Evolutionary conservation across 768 basidiomycete species (phyloP), one percentile per base, ranked within the genome.

Genomic region (Rhodotorula sphaerocarpa): DNA sequence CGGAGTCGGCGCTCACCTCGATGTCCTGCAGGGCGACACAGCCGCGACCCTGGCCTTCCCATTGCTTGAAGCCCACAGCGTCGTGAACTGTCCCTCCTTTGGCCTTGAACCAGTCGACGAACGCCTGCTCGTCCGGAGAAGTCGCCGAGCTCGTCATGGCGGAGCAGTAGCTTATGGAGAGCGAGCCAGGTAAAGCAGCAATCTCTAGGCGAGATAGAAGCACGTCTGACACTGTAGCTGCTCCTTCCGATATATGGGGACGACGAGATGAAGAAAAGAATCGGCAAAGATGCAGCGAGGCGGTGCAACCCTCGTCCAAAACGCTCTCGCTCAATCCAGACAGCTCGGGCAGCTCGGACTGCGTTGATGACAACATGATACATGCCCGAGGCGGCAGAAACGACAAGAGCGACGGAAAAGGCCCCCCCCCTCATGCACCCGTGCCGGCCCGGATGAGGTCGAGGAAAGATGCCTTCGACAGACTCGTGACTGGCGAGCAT

Each of bases 1-100:
- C n/a, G n/a, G n/a, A n/a, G n/a, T n/a, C n/a, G n/a, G 2, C 3
- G 30, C 52, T 57, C 55, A 89, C 88, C 58, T 83, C 80, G 59
- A 93, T 83, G 73, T 90, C 83, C 63, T 78, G 75, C 41, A 87
- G 72, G 0, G 91, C 90, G 36, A 88, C 75, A 1, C 81, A 85
- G 30, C 90, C 89, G 28, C 85, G 81, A 41, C 88, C 88, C 71
- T 75, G 76, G 0, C 72, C 74, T 0, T 55, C 50, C 55, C 74
- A 75, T 10, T 69, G 64, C 30, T 64, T 53, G 43, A 79, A 51
- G 0, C 70, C 72, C 44, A 79, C 55, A 0, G 64, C 43, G 2
- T 54, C 39, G 41, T 50, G 50, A 16, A 73, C 55, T 16, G 59
- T 51, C 5, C 69, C 69, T 20, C 73, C 70, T 16, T 41, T n/a